Evolutionary conservation across 2,329 filamentous ascomycete species (phyloP).

Genomic region (Laburnicola sp.): DNA sequence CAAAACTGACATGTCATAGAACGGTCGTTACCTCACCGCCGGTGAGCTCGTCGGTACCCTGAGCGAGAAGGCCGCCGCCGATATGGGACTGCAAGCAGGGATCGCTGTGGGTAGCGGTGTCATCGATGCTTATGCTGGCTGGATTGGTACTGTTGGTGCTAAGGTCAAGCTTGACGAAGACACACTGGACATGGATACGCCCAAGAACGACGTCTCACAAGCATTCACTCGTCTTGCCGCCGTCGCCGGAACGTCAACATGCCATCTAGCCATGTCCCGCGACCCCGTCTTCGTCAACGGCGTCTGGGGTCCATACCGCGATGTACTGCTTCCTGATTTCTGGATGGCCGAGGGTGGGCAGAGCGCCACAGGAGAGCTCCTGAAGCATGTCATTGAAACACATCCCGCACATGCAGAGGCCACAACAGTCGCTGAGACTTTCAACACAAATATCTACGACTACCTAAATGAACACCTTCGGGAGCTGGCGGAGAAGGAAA

Average conservation of each 20-base stretch:
- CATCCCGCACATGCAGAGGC: conserved; percentile 88
- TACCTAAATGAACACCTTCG: conserved; percentile 87
- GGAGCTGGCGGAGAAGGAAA: conserved; percentile 68
- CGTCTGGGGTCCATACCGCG: conserved; percentile 96
- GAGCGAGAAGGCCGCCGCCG: conserved; percentile 77
- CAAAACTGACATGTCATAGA: conserved; percentile 61
- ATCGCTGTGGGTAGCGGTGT: conserved; percentile 95
- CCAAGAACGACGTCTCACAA: conserved; percentile 85
- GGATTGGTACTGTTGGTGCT: conserved; percentile 98
- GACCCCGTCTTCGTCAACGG: conserved; percentile 92
- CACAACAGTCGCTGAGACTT: conserved; percentile 74
- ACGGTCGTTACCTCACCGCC: conserved; percentile 86
- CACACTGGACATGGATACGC: conserved; percentile 66
- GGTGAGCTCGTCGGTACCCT: conserved; percentile 87
- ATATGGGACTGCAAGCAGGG: conserved; percentile 82
- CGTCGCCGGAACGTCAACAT: conserved; percentile 95
- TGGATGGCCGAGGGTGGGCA: conserved; percentile 99
- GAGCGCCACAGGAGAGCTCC: conserved; percentile 89
- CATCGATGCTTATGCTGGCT: conserved; percentile 97
- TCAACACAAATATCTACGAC: conserved; percentile 89
- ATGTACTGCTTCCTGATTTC: conserved; percentile 86
- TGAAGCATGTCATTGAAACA: conserved; percentile 93
- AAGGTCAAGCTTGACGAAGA: conserved; percentile 77
- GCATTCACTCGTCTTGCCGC: conserved; percentile 91
- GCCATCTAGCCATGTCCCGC: conserved; percentile 93